Conservation (phyloP, 805 yeast genomes). For the Blastobotrys peoriensis region DNA sequence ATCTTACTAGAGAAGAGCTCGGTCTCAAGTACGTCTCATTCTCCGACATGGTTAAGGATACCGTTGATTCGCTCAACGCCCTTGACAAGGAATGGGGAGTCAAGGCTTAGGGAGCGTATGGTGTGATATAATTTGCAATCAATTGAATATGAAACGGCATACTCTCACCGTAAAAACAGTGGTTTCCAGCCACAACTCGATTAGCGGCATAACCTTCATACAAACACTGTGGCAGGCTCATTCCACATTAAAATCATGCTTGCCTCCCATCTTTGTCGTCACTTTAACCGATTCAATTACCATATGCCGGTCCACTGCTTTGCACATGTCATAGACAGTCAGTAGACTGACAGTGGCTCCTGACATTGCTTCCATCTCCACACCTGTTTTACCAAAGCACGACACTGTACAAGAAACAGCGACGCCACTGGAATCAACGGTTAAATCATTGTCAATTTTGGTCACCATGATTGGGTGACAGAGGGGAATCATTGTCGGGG, state of each 20-base stretch:
- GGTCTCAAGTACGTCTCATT: background rate
- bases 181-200: too few relatives aligned
- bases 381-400: slow-evolving; percentile 49
- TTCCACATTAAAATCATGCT: slow-evolving; percentile 27
- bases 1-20: background rate
- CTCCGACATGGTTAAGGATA: background rate
- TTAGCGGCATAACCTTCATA: too few relatives aligned
- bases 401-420: slow-evolving; percentile 36
- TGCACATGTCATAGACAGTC: slow-evolving; percentile 55
- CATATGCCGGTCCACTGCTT: slow-evolving; percentile 50
- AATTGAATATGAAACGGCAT: too few relatives aligned
- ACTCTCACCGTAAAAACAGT: too few relatives aligned
- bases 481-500: slow-evolving; percentile 42
- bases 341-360: slow-evolving; percentile 41
- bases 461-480: slow-evolving; percentile 46
- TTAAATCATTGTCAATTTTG: slow-evolving; percentile 34
- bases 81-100: background rate
- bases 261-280: slow-evolving; percentile 40
- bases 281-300: slow-evolving; percentile 35
- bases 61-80: background rate
- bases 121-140: too few relatives aligned
- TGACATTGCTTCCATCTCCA: slow-evolving; percentile 51
- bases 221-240: too few relatives aligned
- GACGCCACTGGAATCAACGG: slow-evolving; percentile 22
- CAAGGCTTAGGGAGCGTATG: too few relatives aligned